phyloP scores from a whole-genome alignment of 1,139 yeast genomes.

The Saccharomyces hybrid region DNA sequence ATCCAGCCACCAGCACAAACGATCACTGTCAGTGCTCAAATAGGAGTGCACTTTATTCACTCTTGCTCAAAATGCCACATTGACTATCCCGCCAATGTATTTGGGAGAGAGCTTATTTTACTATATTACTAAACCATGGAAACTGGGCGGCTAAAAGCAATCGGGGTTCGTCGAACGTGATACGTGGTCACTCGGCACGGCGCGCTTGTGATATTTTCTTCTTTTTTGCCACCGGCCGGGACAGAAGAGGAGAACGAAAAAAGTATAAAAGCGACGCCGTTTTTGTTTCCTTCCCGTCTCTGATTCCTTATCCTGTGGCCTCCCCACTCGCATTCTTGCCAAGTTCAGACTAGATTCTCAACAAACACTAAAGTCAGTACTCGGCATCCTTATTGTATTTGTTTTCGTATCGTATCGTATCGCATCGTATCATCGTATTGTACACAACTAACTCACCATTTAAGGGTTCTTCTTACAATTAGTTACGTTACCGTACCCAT shows the following conservation, averaged over 20 bases:
- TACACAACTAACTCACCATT: conserved; percentile 1
- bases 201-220: background rate
- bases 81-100: too few species aligned
- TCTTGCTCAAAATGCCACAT: too few species aligned
- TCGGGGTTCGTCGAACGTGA: background rate
- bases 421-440: conserved; percentile 1
- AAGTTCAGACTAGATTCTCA: background rate
- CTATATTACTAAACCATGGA: background rate
- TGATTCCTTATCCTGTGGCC: background rate
- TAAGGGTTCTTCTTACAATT: background rate
- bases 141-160: background rate
- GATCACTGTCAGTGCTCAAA: too few species aligned
- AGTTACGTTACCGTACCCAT: background rate
- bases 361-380: background rate
- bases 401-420: conserved; percentile 1
- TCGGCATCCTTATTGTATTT: background rate
- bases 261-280: background rate
- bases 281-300: background rate
- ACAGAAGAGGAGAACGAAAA: background rate
- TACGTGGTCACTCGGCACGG: background rate
- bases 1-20: too few species aligned
- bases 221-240: background rate
- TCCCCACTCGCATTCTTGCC: background rate
- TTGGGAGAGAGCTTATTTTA: too few species aligned
- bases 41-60: too few species aligned